Conservation (phyloP, 768 basidiomycete species). For the Mycena polygramma region DNA sequence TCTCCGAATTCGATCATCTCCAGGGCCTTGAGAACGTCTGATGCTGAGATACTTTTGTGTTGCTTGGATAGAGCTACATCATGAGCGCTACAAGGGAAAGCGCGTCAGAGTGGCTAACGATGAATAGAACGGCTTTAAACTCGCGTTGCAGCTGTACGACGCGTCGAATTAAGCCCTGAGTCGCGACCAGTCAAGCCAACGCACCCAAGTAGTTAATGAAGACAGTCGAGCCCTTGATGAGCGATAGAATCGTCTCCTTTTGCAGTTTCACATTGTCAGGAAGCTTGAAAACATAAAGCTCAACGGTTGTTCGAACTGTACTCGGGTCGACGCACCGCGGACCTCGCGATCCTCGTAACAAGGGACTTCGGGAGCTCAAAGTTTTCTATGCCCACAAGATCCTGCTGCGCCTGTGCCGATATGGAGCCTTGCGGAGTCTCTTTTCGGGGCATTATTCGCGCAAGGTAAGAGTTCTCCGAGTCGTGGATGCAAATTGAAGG, state of each 20-base stretch:
- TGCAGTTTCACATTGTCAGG: conserved; percentile 89
- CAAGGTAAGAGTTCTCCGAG: too few species aligned
- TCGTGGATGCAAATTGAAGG: too few species aligned
- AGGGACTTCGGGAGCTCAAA: conserved; percentile 89
- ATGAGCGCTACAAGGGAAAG: conserved; percentile 71
- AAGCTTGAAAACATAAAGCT: conserved; percentile 62
- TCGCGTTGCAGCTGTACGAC: conserved; percentile 62
- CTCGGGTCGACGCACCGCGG: conserved; percentile 67
- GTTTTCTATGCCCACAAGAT: conserved; percentile 87
- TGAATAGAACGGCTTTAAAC: conserved; percentile 36
- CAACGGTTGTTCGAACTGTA: background rate
- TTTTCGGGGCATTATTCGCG: conserved; percentile 75
- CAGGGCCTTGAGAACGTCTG: conserved; percentile 90
- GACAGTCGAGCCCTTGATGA: conserved; percentile 91
- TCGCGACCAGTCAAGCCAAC: conserved; percentile 44
- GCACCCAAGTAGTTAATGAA: conserved; percentile 95
- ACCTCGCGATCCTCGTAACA: conserved; percentile 88
- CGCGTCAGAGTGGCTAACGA: conserved; percentile 31
- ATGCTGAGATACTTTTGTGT: conserved; percentile 90
- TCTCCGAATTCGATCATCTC: conserved; percentile 85
- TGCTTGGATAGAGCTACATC: conserved; percentile 88
- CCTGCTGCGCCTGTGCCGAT: conserved; percentile 84
- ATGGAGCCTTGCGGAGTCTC: conserved; percentile 63
- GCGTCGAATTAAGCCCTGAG: conserved; percentile 22
- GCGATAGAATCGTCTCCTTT: conserved; percentile 88